Conservation (phyloP, 805 yeast species). For the Hanseniaspora guilliermondii region DNA sequence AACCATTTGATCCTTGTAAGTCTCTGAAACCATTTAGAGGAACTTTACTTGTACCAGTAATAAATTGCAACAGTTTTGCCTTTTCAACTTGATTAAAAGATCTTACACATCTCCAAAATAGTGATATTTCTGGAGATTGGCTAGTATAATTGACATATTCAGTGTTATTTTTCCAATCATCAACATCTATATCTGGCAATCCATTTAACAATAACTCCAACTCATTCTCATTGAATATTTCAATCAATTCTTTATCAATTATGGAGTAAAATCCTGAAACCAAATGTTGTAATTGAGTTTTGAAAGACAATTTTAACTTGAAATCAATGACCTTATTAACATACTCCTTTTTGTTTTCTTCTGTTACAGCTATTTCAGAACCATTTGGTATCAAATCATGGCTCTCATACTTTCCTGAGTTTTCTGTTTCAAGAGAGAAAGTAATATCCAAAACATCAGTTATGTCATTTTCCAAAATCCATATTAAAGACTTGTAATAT, state of each 20-base stretch:
- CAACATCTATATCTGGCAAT: conserved; percentile 88
- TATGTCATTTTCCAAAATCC: conserved; percentile 96
- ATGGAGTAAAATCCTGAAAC: conserved; percentile 81
- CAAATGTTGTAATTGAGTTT: conserved; percentile 78
- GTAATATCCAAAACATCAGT: conserved; percentile 92
- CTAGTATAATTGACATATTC: conserved; percentile 69
- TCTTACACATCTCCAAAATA: conserved; percentile 97
- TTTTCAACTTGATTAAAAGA: conserved; percentile 89
- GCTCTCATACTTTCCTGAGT: conserved; percentile 76
- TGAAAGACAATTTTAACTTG: conserved; percentile 66
- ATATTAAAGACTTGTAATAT: conserved; percentile 77
- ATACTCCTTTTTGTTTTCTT: conserved; percentile 80
- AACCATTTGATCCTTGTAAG: conserved; percentile 75
- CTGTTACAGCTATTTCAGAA: conserved; percentile 71
- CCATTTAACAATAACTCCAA: conserved; percentile 86
- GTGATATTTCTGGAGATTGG: conserved; percentile 74
- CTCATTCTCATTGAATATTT: conserved; percentile 91
- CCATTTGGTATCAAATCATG: conserved; percentile 80
- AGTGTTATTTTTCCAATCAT: conserved; percentile 88
- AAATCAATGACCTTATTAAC: conserved; percentile 79
- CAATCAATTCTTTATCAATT: conserved; percentile 67
- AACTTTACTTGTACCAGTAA: conserved; percentile 93
- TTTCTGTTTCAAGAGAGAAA: conserved; percentile 85
- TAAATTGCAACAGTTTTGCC: conserved; percentile 86
- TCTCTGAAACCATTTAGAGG: conserved; percentile 90